Percentiles rank a stretch among this genome's conserved stretches.
phyloP scores from a whole-genome alignment of 1,284 basidiomycete genomes.

The Fistulina hepatica region DNA sequence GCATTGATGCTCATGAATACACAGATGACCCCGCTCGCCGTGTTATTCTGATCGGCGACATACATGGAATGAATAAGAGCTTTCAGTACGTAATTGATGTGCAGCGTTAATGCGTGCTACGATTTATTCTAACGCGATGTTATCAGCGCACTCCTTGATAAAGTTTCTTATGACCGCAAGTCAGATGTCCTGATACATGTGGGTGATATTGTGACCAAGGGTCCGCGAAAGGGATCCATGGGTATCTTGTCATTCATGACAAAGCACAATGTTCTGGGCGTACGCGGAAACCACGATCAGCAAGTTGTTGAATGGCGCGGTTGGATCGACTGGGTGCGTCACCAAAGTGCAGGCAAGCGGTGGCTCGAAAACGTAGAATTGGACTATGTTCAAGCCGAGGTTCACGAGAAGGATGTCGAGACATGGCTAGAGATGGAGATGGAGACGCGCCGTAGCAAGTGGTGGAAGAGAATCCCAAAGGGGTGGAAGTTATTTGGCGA shows the following conservation, averaged over 20 bases:
- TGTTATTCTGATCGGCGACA: slow-evolving; percentile 69
- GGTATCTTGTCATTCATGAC: slow-evolving; percentile 58
- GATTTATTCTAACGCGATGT: slow-evolving; percentile 2
- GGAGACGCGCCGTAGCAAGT: slow-evolving; percentile 30
- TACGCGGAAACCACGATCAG: slow-evolving; percentile 90
- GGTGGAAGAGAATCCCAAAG: slow-evolving; percentile 45
- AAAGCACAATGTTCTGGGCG: slow-evolving; percentile 50
- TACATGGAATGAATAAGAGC: slow-evolving; percentile 69
- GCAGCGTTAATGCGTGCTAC: background rate
- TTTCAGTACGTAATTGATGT: slow-evolving; percentile 63
- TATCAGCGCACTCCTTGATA: slow-evolving; percentile 47
- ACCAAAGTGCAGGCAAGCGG: slow-evolving; percentile 32
- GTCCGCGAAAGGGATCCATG: slow-evolving; percentile 45
- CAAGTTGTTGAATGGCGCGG: slow-evolving; percentile 75
- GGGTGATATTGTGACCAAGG: slow-evolving; percentile 75
- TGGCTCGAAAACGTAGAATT: slow-evolving; percentile 41
- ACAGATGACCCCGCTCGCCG: slow-evolving; percentile 43
- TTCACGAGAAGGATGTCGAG: slow-evolving; percentile 27
- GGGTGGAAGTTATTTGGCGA: slow-evolving; percentile 66
- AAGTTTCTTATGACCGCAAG: slow-evolving; percentile 45
- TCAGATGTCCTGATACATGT: slow-evolving; percentile 67
- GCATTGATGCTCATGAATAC: slow-evolving; percentile 2
- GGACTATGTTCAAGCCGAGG: slow-evolving; percentile 30
- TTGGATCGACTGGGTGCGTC: slow-evolving; percentile 64
- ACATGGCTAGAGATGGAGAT: slow-evolving; percentile 30